Conservation (phyloP, 2,329 filamentous ascomycete species). For the Emericellopsis cladophorae region DNA sequence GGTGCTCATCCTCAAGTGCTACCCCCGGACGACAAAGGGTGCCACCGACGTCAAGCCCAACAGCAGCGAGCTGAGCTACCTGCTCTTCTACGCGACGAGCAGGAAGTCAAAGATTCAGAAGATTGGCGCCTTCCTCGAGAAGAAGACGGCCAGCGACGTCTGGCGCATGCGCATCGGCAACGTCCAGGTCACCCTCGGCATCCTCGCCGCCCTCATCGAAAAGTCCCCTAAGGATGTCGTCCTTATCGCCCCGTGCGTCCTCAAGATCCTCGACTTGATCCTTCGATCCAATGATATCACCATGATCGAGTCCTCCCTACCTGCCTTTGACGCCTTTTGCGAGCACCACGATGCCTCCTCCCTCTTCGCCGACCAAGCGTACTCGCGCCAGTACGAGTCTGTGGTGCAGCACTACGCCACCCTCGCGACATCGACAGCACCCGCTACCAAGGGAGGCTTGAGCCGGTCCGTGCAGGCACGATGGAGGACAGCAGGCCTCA, state of each 20-base stretch:
- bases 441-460: constrained; percentile 41
- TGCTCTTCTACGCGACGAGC: constrained; percentile 93
- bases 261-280: constrained; percentile 74
- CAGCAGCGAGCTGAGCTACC: constrained; percentile 89
- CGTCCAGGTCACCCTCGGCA: constrained; percentile 89
- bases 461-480: constrained; percentile 67
- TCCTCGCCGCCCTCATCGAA: constrained; percentile 82
- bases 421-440: constrained; percentile 51
- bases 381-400: constrained; percentile 69
- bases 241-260: constrained; percentile 73
- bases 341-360: constrained; percentile 76
- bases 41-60: constrained; percentile 91
- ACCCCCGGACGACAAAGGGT: constrained; percentile 83
- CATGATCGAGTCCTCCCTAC: constrained; percentile 82
- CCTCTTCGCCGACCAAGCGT: constrained; percentile 74
- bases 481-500: constrained; percentile 62
- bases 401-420: constrained; percentile 69
- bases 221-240: constrained; percentile 84
- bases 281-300: constrained; percentile 78
- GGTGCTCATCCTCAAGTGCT: constrained; percentile 91
- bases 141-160: constrained; percentile 84
- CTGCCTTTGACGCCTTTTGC: constrained; percentile 81
- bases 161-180: constrained; percentile 82
- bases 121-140: constrained; percentile 87
- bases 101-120: constrained; percentile 93